Base-by-base conservation (phyloP, 371 early-diverging fungal species). In the Mucor indicus region DNA sequence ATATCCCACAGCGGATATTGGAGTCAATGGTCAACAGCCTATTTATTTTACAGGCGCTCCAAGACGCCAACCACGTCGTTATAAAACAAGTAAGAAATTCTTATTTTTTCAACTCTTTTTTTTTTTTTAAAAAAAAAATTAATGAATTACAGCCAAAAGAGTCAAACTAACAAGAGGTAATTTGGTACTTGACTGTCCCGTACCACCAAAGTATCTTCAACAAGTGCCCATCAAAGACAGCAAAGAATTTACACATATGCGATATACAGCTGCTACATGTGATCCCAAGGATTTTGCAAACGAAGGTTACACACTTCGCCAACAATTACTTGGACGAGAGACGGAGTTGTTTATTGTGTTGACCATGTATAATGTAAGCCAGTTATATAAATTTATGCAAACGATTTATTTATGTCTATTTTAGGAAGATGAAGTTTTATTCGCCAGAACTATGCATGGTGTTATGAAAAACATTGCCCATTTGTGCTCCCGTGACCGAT, bases 381-480 rank as follows among this genome's bases (percentile, higher is more conserved):
- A 21, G 23, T 15, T 43, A 21, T 12, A 3, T 23, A 39, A 3
- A 4, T 39, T 11, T 12, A 9, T 36, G 13, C 37, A 38, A 11
- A 9, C n/a, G 4, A 33, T 13, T 33, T 33, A 11, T 33, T 33
- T 33, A 29, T 33, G 6, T 10, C n/a, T 40, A 20, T n/a, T 41
- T 44, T 53, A 84, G 84, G 95, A 96, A 79, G 94, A 92, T 58
- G 92, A 92, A 60, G 67, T 86, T 32, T 75, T 95, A 25, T 95
- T 96, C 67, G 84, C 86, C 53, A 87, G 95, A 56, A 90, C 96
- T 9, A 92, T 94, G 84, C 77, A 84, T 42, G 86, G 91, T 31
- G 86, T 93, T 36, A 86, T 89, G 80, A 93, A 90, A 59, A 96
- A 96, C 69, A 93, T 96, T 63, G 72, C 85, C 5, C 88, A 96